Percentiles rank a stretch among this genome's conserved stretches.
These are phyloP conservation scores for Aegilops tauschii DNA, from an alignment of 176 grass and related monocot species.

Conservation along the genomic window DNA sequence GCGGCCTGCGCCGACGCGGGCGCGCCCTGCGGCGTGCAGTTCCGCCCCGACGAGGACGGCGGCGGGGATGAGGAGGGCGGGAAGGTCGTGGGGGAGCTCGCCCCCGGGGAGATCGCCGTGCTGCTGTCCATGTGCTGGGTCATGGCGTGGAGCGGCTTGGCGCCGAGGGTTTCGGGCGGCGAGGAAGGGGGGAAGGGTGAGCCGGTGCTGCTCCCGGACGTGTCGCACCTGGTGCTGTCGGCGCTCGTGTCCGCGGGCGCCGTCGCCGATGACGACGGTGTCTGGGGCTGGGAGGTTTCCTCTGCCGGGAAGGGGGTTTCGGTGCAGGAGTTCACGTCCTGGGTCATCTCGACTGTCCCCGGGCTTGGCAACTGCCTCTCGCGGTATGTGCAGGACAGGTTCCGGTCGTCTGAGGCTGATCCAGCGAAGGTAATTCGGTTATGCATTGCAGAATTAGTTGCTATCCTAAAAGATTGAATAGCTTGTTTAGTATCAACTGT, in stretches of 20 bases:
- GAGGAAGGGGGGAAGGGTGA: conserved; percentile 29
- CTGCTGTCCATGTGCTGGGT: conserved; percentile 86
- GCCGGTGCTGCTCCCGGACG: conserved; percentile 50
- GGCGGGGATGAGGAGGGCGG: background rate
- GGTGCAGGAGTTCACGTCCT: conserved; percentile 68
- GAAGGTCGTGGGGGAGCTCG: conserved; percentile 68
- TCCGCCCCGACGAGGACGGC: conserved; percentile 38
- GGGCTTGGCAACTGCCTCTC: conserved; percentile 57
- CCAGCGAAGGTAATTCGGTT: conserved; percentile 46
- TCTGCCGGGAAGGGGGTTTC: conserved; percentile 44
- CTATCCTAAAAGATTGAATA: background rate
- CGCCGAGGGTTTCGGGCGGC: background rate
- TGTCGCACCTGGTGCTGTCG: conserved; percentile 60
- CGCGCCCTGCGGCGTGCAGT: conserved; percentile 38
- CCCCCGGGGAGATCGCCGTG: conserved; percentile 44
- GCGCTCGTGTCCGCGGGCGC: conserved; percentile 56
- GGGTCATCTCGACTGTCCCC: conserved; percentile 54
- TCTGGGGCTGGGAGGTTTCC: conserved; percentile 62
- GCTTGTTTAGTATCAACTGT: background rate
- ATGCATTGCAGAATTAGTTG: background rate
- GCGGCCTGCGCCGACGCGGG: conserved; percentile 41
- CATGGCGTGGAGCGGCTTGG: conserved; percentile 44
- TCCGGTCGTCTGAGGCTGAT: conserved; percentile 34
- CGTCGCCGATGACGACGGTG: conserved; percentile 43
- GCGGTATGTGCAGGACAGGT: conserved; percentile 60